Conservation (phyloP, 2,329 filamentous ascomycete species). For the Ceratocystis cubensis region DNA sequence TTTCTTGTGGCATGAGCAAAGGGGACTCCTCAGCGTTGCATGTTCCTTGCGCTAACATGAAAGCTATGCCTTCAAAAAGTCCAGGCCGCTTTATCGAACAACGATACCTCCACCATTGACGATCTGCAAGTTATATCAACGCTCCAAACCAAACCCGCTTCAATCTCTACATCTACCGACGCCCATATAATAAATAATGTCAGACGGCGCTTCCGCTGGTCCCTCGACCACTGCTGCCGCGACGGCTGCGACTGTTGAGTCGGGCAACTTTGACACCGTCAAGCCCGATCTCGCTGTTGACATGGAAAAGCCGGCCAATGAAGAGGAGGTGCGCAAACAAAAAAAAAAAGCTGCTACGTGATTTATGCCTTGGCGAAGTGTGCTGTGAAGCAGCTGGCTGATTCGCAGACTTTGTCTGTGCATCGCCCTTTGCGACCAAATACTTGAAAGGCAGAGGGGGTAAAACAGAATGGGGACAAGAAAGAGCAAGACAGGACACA, state of each 20-base stretch:
- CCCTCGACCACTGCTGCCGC: neutral
- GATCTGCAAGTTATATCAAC: neutral
- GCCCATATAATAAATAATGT: neutral
- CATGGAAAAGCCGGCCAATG: constrained; percentile 5
- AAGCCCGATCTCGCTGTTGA: constrained; percentile 4
- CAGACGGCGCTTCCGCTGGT: neutral
- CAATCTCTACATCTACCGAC: neutral
- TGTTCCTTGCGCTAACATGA: neutral
- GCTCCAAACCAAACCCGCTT: neutral
- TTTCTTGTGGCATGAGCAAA: neutral
- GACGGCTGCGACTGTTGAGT: neutral
- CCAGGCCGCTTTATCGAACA: neutral
- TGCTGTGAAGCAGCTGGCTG: neutral
- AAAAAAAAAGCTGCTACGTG: neutral
- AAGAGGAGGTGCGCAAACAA: constrained; percentile 19
- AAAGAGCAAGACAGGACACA: constrained; percentile 3
- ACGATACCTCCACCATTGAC: neutral
- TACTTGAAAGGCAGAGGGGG: neutral
- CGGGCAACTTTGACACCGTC: neutral
- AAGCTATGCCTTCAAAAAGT: neutral
- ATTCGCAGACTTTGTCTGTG: neutral
- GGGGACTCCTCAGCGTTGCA: too few relatives aligned
- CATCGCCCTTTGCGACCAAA: neutral
- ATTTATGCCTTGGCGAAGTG: neutral
- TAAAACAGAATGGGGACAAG: constrained; percentile 2